Evolutionary conservation across 805 yeast genomes (phyloP).

Genomic region (Candida taoyuanica): DNA sequence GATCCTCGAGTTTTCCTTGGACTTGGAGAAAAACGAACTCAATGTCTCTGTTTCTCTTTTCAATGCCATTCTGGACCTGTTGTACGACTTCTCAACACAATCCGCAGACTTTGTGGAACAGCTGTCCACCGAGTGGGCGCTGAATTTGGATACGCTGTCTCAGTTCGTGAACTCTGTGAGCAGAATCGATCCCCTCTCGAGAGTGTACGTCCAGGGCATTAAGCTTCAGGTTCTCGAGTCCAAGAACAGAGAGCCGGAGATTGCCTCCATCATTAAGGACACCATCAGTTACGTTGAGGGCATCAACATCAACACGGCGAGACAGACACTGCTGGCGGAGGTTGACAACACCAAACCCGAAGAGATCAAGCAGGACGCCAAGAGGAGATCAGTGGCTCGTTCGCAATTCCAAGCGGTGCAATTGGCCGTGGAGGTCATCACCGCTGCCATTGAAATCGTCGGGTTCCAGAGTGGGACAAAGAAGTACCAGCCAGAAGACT

Average conservation of each 20-base stretch:
- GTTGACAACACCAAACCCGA: slow-evolving; percentile 32
- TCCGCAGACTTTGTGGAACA: slow-evolving; percentile 45
- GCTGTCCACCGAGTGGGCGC: slow-evolving; percentile 16
- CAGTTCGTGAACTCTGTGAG: slow-evolving; percentile 11
- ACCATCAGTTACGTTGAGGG: slow-evolving; percentile 26
- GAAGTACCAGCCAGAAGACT: slow-evolving; percentile 6
- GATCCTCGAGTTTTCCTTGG: slow-evolving; percentile 27
- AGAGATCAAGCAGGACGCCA: slow-evolving; percentile 32
- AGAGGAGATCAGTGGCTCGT: slow-evolving; percentile 41
- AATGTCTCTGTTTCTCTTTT: slow-evolving; percentile 40
- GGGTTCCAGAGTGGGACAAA: slow-evolving; percentile 27
- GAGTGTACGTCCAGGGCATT: slow-evolving; percentile 34
- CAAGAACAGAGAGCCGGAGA: slow-evolving; percentile 17
- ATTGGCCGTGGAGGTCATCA: slow-evolving; percentile 65
- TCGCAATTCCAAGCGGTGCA: slow-evolving; percentile 60
- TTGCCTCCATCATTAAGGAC: slow-evolving; percentile 23
- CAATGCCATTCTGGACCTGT: slow-evolving; percentile 50
- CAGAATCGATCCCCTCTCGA: slow-evolving; percentile 30
- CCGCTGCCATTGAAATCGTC: slow-evolving; percentile 63
- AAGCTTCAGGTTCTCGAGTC: slow-evolving; percentile 33
- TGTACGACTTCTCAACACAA: slow-evolving; percentile 58
- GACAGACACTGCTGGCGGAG: slow-evolving; percentile 23
- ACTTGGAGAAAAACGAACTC: slow-evolving; percentile 25
- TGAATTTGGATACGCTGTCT: slow-evolving; percentile 14
- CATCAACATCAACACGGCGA: slow-evolving; percentile 32